Base-by-base conservation (phyloP, 1,139 yeast genomes). In the Blastobotrys apis region DNA sequence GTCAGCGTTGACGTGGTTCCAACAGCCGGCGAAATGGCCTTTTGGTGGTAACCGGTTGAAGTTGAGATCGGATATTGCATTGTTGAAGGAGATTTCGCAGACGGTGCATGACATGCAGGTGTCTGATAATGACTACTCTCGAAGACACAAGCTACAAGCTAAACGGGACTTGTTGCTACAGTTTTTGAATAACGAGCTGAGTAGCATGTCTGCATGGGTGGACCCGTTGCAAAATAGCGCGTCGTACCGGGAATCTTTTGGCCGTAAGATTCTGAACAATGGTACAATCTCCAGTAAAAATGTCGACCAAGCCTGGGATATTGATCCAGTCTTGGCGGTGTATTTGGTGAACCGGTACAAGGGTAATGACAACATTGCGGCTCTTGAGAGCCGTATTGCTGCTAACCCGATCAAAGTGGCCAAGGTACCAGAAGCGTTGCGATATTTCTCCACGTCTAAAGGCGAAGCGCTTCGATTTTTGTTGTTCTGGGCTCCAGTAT, bases 1-100 rank as follows among this genome's bases (percentile, higher is more conserved):
- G 47, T 90, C 88, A 12, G 76, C 83, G 0, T 71, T 92, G 43
- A 72, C 83, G 3, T 90, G 97, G 96, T 92, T 88, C 63, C 72
- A 73, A 31, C 75, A 71, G 44, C 71, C 77, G 20, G 72, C 78
- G 2, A 71, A 75, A 15, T 84, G 83, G 70, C 96, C 98, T 8
- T 88, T 74, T 66, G 97, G 97, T 1, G 83, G 90, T 10, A 87
- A 90, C 60, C 72, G 77, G 37, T 66, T 86, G 53, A 80, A 81
- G 59, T 78, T 82, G 39, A 79, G 79, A 53, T 78, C 88, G 2
- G 96, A 88, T 57, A 73, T 75, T 53, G 71, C 74, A 5, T 65
- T 82, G 41, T 68, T 90, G 54, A 50, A 56, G 13, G 58, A 53
- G 9, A 50, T 61, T 20, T 47, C 57, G 9, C 39, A 49, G 9